These are phyloP conservation scores for Dichotomopilus funicola DNA, from an alignment of 2,329 filamentous ascomycete species.

Conservation along the genomic window DNA sequence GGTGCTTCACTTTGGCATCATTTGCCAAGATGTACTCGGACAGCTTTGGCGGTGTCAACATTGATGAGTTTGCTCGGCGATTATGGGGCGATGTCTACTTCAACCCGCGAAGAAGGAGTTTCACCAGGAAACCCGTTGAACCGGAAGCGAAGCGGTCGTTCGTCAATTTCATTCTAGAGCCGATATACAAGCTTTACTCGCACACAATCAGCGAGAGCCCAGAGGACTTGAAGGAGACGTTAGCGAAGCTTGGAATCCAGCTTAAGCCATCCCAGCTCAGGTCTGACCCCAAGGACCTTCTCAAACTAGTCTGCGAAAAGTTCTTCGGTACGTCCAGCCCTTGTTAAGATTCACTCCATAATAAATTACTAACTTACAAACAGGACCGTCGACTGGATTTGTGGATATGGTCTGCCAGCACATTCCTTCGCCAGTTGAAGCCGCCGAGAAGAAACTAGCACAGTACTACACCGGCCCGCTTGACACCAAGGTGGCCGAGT, in stretches of 20 bases:
- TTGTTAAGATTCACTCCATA: not conserved
- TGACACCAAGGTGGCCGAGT: constrained; percentile 70
- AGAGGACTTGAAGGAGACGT: constrained; percentile 70
- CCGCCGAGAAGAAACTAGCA: constrained; percentile 68
- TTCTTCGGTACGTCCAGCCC: constrained; percentile 55
- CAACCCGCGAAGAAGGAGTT: constrained; percentile 83
- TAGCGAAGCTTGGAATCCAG: constrained; percentile 72
- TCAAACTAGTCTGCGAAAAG: constrained; percentile 85
- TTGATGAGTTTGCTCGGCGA: constrained; percentile 72
- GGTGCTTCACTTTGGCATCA: constrained; percentile 91
- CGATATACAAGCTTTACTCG: constrained; percentile 95
- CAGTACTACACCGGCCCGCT: constrained; percentile 87
- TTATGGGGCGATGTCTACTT: constrained; percentile 97
- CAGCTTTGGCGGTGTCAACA: constrained; percentile 74
- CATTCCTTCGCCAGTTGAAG: constrained; percentile 77
- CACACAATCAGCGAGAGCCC: constrained; percentile 90
- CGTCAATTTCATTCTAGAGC: constrained; percentile 89
- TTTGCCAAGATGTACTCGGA: constrained; percentile 97
- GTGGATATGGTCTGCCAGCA: constrained; percentile 94
- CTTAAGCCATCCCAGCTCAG: constrained; percentile 92
- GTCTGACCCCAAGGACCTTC: constrained; percentile 78
- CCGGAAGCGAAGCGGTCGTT: constrained; percentile 78
- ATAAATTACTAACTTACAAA: constrained; percentile 4
- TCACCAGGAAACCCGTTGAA: constrained; percentile 81
- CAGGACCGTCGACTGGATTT: constrained; percentile 74